Percentiles rank a stretch among this genome's conserved stretches.
phyloP scores from a whole-genome alignment of 805 yeast species.

The Metahyphopichia silvanorum region DNA sequence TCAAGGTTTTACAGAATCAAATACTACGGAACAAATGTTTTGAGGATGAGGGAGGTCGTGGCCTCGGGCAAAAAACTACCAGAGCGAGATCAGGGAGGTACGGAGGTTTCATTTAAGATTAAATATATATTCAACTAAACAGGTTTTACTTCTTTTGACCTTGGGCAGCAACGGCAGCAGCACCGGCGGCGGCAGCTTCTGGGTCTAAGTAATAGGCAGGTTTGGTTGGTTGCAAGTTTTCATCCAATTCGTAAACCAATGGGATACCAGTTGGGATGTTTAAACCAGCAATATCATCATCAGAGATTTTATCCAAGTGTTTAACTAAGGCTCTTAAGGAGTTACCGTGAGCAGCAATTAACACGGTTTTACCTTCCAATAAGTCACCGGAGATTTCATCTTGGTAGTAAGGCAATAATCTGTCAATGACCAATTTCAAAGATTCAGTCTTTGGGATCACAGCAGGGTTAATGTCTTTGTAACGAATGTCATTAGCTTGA shows the following conservation, averaged over 20 bases:
- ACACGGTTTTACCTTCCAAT: conserved; percentile 82
- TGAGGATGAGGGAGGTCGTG: too few species aligned
- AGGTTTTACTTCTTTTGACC: conserved; percentile 49
- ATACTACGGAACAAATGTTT: too few species aligned
- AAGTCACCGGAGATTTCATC: conserved; percentile 84
- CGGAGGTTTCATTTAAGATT: too few species aligned
- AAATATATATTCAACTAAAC: too few species aligned
- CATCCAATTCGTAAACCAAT: conserved; percentile 92
- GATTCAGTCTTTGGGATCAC: conserved; percentile 94
- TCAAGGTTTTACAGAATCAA: too few species aligned
- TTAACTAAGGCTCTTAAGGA: conserved; percentile 95
- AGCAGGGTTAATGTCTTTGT: conserved; percentile 76
- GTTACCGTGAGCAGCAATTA: conserved; percentile 98
- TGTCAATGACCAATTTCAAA: conserved; percentile 89
- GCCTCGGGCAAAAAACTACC: too few species aligned
- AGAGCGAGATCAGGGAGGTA: too few species aligned
- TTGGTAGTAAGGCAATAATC: conserved; percentile 96
- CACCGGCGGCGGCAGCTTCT: conserved; percentile 99
- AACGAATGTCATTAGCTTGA: conserved; percentile 83
- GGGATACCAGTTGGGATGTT: conserved; percentile 99
- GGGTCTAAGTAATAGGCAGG: conserved; percentile 97
- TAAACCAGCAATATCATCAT: conserved; percentile 86
- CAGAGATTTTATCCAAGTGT: conserved; percentile 91
- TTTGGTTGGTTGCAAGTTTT: conserved; percentile 81
- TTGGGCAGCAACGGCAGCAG: conserved; percentile 98